Conservation (phyloP, 2,329 filamentous ascomycete genomes). For the Fusarium heterosporum region DNA sequence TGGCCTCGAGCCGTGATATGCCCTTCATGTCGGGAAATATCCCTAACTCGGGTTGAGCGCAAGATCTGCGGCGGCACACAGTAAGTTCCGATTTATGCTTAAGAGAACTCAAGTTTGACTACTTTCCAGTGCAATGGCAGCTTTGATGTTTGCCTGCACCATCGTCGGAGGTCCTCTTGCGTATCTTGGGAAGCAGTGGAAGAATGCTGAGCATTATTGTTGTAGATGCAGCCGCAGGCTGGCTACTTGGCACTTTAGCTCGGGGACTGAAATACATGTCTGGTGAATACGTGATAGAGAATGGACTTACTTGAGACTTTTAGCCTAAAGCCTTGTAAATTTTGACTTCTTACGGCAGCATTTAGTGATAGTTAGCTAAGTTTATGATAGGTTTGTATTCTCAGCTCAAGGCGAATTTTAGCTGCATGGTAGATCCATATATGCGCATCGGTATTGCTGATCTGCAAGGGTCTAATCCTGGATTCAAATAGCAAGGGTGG, state of each 20-base stretch:
- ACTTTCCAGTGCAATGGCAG: constrained; percentile 34
- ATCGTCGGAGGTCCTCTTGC: constrained; percentile 33
- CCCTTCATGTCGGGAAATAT: constrained; percentile 39
- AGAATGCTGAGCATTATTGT: constrained; percentile 44
- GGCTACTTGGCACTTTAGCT: constrained; percentile 40
- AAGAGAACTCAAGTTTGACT: background rate
- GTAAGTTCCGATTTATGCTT: constrained; percentile 10
- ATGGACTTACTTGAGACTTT: background rate
- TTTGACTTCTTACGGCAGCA: too few species aligned
- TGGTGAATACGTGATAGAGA: constrained; percentile 5
- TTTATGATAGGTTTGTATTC: too few species aligned
- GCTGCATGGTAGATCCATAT: too few species aligned
- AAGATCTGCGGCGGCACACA: constrained; percentile 43
- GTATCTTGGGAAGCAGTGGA: constrained; percentile 36
- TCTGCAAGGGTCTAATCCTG: too few species aligned
- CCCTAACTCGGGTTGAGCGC: constrained; percentile 37
- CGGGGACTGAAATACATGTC: constrained; percentile 43
- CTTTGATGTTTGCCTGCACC: constrained; percentile 35
- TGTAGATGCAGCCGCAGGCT: constrained; percentile 42
- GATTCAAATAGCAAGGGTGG: too few species aligned
- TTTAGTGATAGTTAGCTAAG: too few species aligned
- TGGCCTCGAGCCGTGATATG: constrained; percentile 41
- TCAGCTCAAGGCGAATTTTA: too few species aligned
- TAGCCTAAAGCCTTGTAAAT: background rate
- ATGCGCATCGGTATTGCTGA: too few species aligned